Percentiles rank a stretch among this genome's conserved stretches.
Conservation (phyloP, 2,329 filamentous ascomycete species). For the Fusarium hostae region DNA sequence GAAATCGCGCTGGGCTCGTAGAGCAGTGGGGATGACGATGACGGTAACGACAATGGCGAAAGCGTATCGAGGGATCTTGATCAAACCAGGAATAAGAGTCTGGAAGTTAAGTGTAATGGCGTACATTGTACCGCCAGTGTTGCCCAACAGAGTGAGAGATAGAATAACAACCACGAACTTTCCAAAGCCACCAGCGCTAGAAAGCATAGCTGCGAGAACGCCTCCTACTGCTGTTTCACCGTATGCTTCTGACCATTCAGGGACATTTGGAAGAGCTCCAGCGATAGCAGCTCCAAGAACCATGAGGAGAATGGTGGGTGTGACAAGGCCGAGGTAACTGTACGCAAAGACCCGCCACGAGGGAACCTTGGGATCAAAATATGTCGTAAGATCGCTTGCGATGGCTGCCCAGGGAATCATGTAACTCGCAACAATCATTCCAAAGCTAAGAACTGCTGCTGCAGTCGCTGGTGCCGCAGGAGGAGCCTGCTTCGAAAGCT, state of each 20-base stretch:
- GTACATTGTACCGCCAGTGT: constrained; percentile 69
- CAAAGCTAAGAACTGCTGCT: constrained; percentile 63
- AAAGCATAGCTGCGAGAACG: constrained; percentile 68
- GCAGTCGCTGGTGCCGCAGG: constrained; percentile 56
- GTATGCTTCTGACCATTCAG: constrained; percentile 66
- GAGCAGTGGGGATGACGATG: constrained; percentile 68
- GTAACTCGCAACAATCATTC: constrained; percentile 70
- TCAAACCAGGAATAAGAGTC: constrained; percentile 66
- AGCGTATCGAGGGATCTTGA: constrained; percentile 65
- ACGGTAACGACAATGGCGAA: constrained; percentile 68
- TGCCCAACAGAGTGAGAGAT: constrained; percentile 67
- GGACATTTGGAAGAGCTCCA: constrained; percentile 65
- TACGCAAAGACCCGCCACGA: constrained; percentile 65
- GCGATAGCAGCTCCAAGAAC: constrained; percentile 72
- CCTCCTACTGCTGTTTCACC: constrained; percentile 65
- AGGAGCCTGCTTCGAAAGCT: constrained; percentile 60
- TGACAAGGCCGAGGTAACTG: constrained; percentile 64
- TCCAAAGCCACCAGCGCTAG: constrained; percentile 68
- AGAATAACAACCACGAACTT: constrained; percentile 71
- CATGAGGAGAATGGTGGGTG: constrained; percentile 70
- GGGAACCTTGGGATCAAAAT: constrained; percentile 66
- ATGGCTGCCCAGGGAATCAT: constrained; percentile 71
- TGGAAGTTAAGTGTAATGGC: constrained; percentile 73
- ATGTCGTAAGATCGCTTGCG: constrained; percentile 70
- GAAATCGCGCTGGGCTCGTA: constrained; percentile 66